Evolutionary conservation across 1,139 yeast species (phyloP).

Genomic region (Debaryomycetaceae sp.): DNA sequence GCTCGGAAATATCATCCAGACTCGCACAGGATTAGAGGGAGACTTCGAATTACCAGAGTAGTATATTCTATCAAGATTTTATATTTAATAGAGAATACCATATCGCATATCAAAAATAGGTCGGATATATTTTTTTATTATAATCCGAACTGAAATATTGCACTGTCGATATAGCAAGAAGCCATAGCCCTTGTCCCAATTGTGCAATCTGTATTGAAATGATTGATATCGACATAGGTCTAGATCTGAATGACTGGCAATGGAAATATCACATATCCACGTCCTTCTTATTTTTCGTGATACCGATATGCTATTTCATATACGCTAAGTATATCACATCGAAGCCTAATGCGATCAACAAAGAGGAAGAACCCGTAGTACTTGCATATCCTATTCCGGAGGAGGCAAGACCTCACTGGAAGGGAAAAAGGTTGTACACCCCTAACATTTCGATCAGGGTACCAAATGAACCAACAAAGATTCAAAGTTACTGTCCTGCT

Average conservation of each 20-base stretch:
- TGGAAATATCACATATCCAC: slow-evolving; percentile 50
- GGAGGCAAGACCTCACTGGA: slow-evolving; percentile 90
- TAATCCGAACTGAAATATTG: too few species aligned
- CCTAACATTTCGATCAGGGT: slow-evolving; percentile 47
- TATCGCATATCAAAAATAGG: too few species aligned
- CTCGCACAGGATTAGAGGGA: slow-evolving; percentile 24
- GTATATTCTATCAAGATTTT: too few species aligned
- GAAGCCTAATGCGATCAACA: slow-evolving; percentile 41
- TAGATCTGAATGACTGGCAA: slow-evolving; percentile 32
- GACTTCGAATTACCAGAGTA: neutral
- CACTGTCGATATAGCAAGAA: too few species aligned
- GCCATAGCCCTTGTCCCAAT: too few species aligned
- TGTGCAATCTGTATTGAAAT: slow-evolving; percentile 12
- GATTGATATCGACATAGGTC: slow-evolving; percentile 45
- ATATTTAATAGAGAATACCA: too few species aligned
- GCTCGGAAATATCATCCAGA: slow-evolving; percentile 35
- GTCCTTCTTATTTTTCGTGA: slow-evolving; percentile 40
- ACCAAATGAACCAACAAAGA: slow-evolving; percentile 57
- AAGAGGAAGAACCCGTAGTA: slow-evolving; percentile 44
- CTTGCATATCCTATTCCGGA: slow-evolving; percentile 66
- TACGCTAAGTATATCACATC: slow-evolving; percentile 37
- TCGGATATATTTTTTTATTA: too few species aligned
- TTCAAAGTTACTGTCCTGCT: slow-evolving; percentile 92
- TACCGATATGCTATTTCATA: slow-evolving; percentile 36
- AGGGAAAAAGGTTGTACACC: slow-evolving; percentile 74